phyloP scores from a whole-genome alignment of 1,139 yeast genomes.

The Suhomyces anneliseae region DNA sequence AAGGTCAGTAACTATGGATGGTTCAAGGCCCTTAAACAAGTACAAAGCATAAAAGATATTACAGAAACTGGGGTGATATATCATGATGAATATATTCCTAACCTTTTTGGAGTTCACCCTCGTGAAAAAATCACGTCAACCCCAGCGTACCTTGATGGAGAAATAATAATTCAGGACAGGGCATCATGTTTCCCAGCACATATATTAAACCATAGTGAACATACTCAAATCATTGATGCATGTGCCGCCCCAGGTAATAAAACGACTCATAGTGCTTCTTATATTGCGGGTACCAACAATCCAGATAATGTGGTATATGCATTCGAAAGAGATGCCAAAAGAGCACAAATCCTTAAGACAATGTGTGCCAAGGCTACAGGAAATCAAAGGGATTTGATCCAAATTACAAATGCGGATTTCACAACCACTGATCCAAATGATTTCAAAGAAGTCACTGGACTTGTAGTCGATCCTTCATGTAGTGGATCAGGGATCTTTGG shows the following conservation, averaged over 20 bases:
- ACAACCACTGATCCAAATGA: constrained; percentile 65
- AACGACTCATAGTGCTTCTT: constrained; percentile 87
- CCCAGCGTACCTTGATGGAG: constrained; percentile 69
- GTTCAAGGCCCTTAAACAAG: constrained; percentile 50
- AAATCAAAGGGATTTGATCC: constrained; percentile 46
- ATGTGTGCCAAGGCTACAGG: constrained; percentile 86
- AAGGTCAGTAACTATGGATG: constrained; percentile 38
- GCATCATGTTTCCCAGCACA: constrained; percentile 97
- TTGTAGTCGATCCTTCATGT: constrained; percentile 95
- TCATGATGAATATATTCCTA: constrained; percentile 68
- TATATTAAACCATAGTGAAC: constrained; percentile 52
- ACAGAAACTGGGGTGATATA: constrained; percentile 56
- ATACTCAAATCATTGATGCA: constrained; percentile 74
- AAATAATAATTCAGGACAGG: constrained; percentile 87
- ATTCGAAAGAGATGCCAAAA: constrained; percentile 76
- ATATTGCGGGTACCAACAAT: constrained; percentile 25
- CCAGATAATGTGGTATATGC: constrained; percentile 59
- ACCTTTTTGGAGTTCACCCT: constrained; percentile 82
- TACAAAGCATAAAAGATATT: constrained; percentile 48
- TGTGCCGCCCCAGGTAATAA: constrained; percentile 99
- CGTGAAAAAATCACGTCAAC: constrained; percentile 63
- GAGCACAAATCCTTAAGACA: constrained; percentile 69
- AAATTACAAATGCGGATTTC: constrained; percentile 81
- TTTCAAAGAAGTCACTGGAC: constrained; percentile 67
- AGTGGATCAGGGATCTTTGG: constrained; percentile 98